These are phyloP conservation scores for Cicer bijugum DNA, from an alignment of 306 rosid species.

Conservation along the genomic window DNA sequence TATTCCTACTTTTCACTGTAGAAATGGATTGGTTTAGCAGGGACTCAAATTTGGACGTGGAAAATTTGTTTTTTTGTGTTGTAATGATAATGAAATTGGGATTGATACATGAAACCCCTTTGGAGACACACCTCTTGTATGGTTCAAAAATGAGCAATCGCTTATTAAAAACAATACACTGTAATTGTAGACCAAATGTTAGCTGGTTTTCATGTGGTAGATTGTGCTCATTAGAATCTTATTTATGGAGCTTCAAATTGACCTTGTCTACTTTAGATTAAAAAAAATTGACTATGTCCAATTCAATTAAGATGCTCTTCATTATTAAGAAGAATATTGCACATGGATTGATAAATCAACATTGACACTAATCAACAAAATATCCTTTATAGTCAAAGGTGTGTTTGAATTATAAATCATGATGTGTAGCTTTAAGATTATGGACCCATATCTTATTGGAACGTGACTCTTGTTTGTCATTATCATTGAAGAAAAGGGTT, in stretches of 20 bases:
- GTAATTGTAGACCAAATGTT: constrained; percentile 41
- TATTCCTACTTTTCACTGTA: constrained; percentile 24
- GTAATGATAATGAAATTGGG: constrained; percentile 9
- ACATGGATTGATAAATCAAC: constrained; percentile 47
- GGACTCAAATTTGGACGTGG: constrained; percentile 15
- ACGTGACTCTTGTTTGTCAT: constrained; percentile 49
- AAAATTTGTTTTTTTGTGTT: constrained; percentile 15
- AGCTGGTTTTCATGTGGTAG: constrained; percentile 59
- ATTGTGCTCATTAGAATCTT: constrained; percentile 5
- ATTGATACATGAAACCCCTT: constrained; percentile 36
- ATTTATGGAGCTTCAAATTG: too few relatives aligned
- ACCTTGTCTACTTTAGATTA: too few relatives aligned
- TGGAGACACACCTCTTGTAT: constrained; percentile 47
- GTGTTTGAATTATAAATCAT: constrained; percentile 38
- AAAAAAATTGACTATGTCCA: not conserved
- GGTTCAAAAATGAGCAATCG: constrained; percentile 47
- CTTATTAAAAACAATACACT: constrained; percentile 38
- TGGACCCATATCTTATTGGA: constrained; percentile 34
- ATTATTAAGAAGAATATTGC: constrained; percentile 36
- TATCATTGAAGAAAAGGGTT: constrained; percentile 19
- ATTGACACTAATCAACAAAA: constrained; percentile 36
- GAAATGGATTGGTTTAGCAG: constrained; percentile 3
- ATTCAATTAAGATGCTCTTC: constrained; percentile 45
- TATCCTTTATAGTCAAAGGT: constrained; percentile 46
- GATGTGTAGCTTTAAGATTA: constrained; percentile 20